Base-by-base conservation (phyloP, 768 basidiomycete species). In the Russula dissimulans region DNA sequence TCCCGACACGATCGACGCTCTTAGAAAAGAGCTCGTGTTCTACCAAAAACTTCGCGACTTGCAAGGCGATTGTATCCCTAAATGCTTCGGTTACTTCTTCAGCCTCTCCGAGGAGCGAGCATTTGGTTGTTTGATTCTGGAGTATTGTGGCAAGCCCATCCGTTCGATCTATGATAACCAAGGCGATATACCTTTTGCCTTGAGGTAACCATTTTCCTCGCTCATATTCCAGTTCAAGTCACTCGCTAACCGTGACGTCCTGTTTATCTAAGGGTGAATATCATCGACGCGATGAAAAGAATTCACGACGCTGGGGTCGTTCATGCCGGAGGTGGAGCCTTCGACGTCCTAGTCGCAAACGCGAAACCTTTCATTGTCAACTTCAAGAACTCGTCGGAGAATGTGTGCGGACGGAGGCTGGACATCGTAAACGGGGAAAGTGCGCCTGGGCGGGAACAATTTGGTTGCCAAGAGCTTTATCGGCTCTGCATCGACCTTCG, bases 301-400 rank as follows among this genome's bases (percentile, higher is more conserved):
- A 55, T 60, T 29, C 54, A 60, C 47, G 59, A 55, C 34, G 48
- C 53, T 4, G 59, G 54, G 11, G 59, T 60, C 14, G 47, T 55
- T 31, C 59, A 55, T 7, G 59, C 53, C 9, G 59, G 53, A 7
- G 49, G 49, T 15, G 54, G 53, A 39, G 48, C 18, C 14, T 43
- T 60, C 32, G 54, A 50, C 18, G 41, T 50, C 7, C 54, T 55
- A 10, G 8, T 60, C 32, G 38, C 34, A 15, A 49, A 50, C 11
- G n/a, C 31, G 22, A 60, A 49, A 17, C 59, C 59, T 3, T 60
- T 55, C 42, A 41, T 60, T 29, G 54, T 60, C 59, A 55, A 60
- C 34, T 60, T 55, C 42, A 60, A 60, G 48, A 49, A 43, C 5
- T 46, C 59, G 1, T 55, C 54, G 1, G 59, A 55, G 42, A 55